A percentile compares a stretch with the other conserved stretches of the same genome.
These are phyloP conservation scores for Ascochyta fabae DNA, from an alignment of 2,329 filamentous ascomycete species.

Conservation along the genomic window DNA sequence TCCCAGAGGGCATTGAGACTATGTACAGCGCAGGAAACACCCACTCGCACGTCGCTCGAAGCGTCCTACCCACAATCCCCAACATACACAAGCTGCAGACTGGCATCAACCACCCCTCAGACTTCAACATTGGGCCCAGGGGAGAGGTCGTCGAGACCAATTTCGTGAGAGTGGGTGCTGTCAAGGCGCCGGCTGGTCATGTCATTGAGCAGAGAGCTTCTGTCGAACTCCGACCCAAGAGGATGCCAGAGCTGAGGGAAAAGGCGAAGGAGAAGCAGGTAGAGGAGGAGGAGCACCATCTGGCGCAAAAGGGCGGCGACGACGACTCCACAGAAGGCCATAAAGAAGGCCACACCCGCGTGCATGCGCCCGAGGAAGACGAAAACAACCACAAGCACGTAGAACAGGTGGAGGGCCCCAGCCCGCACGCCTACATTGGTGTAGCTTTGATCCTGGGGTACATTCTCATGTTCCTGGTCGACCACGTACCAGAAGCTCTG, in stretches of 20 bases:
- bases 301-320: slow-evolving; percentile 45
- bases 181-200: slow-evolving; percentile 28
- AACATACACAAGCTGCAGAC: slow-evolving; percentile 36
- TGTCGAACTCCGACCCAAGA: slow-evolving; percentile 29
- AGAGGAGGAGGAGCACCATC: slow-evolving; percentile 28
- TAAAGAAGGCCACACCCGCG: slow-evolving; percentile 46
- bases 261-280: slow-evolving; percentile 31
- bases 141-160: slow-evolving; percentile 24
- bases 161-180: slow-evolving; percentile 22
- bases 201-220: slow-evolving; percentile 32
- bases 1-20: slow-evolving; percentile 94
- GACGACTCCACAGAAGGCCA: slow-evolving; percentile 49
- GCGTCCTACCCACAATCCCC: slow-evolving; percentile 34
- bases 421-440: slow-evolving; percentile 78
- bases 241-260: slow-evolving; percentile 33
- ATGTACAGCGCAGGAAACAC: slow-evolving; percentile 66
- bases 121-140: slow-evolving; percentile 31
- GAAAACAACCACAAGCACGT: slow-evolving; percentile 54
- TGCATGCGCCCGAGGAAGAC: slow-evolving; percentile 42
- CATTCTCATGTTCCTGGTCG: slow-evolving; percentile 95
- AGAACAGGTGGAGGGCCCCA: slow-evolving; percentile 49
- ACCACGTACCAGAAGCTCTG: slow-evolving; percentile 55
- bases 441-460: slow-evolving; percentile 88
- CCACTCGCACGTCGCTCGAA: slow-evolving; percentile 31
- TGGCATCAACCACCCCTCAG: slow-evolving; percentile 31